phyloP scores from a whole-genome alignment of 2,329 filamentous ascomycete genomes.

The Xylaria sp. region DNA sequence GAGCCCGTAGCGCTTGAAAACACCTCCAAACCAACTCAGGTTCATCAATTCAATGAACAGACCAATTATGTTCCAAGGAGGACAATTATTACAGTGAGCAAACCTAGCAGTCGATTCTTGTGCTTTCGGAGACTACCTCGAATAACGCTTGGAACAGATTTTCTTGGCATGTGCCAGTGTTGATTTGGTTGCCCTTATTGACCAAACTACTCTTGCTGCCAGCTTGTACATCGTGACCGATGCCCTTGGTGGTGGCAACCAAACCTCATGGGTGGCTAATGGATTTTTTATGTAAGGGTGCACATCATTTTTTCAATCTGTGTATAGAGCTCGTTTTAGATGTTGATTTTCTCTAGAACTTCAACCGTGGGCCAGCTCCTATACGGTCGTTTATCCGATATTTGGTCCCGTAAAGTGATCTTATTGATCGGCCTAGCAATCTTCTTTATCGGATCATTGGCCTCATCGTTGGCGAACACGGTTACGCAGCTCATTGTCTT shows the following conservation, averaged over 20 bases:
- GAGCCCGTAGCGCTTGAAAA: background rate
- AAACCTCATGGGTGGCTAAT: conserved; percentile 65
- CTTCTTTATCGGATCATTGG: background rate
- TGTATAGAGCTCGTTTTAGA: background rate
- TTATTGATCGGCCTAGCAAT: background rate
- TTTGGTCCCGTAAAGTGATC: background rate
- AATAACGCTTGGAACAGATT: background rate
- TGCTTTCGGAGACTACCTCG: background rate
- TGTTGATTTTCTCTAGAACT: background rate
- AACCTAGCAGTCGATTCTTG: background rate
- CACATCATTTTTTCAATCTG: background rate
- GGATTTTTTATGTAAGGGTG: conserved; percentile 42
- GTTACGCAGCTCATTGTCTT: background rate
- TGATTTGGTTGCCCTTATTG: conserved; percentile 65
- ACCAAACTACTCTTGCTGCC: conserved; percentile 66
- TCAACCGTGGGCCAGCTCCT: conserved; percentile 1
- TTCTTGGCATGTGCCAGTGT: background rate
- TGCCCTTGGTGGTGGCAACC: conserved; percentile 58
- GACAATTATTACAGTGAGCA: background rate
- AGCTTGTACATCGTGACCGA: conserved; percentile 65
- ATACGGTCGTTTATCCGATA: background rate
- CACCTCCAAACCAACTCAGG: background rate
- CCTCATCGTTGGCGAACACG: background rate
- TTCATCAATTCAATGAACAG: background rate
- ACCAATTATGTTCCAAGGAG: background rate